Conservation (phyloP, 2,329 filamentous ascomycete species). For the Sporothrix brasiliensis region DNA sequence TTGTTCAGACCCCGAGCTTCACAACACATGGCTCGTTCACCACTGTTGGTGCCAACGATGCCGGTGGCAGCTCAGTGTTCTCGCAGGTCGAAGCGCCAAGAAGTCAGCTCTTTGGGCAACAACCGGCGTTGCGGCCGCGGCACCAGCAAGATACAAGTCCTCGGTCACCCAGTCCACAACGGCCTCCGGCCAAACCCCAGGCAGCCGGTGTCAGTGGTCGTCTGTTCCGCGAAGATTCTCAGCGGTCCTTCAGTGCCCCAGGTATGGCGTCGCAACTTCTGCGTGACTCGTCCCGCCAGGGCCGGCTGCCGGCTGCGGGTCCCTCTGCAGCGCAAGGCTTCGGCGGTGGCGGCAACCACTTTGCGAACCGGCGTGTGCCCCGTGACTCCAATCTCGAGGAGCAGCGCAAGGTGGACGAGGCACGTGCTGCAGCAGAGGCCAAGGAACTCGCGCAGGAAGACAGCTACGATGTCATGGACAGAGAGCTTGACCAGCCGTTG, state of each 20-base stretch:
- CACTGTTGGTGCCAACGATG: conserved; percentile 47
- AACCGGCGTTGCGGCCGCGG: conserved; percentile 58
- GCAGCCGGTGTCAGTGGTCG: conserved; percentile 38
- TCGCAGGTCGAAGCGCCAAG: conserved; percentile 51
- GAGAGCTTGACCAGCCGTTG: conserved; percentile 62
- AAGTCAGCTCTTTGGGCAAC: conserved; percentile 59
- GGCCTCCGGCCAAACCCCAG: conserved; percentile 31
- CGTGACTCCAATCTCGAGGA: conserved; percentile 55
- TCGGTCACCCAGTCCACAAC: conserved; percentile 72
- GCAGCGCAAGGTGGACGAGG: conserved; percentile 56
- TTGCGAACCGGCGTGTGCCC: conserved; percentile 46
- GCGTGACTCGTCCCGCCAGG: conserved; percentile 44
- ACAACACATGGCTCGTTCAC: conserved; percentile 63
- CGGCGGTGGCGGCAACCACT: conserved; percentile 19
- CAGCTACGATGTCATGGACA: conserved; percentile 65
- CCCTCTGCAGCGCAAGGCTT: conserved; percentile 32
- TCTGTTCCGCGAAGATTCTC: conserved; percentile 56
- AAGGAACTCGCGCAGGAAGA: conserved; percentile 69
- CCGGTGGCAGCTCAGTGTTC: conserved; percentile 52
- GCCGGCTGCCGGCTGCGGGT: conserved; percentile 38
- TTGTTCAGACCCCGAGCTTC: conserved; percentile 53
- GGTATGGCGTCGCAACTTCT: conserved; percentile 61
- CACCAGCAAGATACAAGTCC: conserved; percentile 59
- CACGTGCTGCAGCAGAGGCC: conserved; percentile 59
- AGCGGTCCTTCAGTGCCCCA: conserved; percentile 63